Percentiles rank a stretch among this genome's conserved stretches.
phyloP scores from a whole-genome alignment of 1,139 yeast genomes.

The Protomyces inundatus region DNA sequence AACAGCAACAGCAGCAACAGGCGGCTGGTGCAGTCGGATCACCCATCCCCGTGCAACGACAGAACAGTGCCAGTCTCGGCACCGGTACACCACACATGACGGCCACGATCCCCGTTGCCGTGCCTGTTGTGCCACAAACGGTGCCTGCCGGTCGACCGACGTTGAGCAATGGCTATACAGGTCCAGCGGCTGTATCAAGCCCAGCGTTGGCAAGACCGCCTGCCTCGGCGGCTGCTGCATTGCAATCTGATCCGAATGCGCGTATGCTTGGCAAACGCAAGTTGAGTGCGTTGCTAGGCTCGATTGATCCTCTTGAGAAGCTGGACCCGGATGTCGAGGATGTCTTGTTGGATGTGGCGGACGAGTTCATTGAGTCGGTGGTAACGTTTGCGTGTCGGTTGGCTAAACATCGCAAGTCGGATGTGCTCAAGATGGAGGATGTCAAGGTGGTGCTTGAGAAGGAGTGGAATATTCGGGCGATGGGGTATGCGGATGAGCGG shows the following conservation, averaged over 20 bases:
- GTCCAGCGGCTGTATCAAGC: constrained; percentile 29
- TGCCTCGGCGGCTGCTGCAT: constrained; percentile 27
- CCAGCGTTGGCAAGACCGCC: constrained; percentile 31
- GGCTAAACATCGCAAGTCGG: constrained; percentile 93
- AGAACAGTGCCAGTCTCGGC: constrained; percentile 25
- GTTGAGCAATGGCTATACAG: constrained; percentile 23
- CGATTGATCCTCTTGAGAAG: constrained; percentile 51
- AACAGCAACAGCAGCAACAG: constrained; percentile 50
- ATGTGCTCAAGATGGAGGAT: constrained; percentile 78
- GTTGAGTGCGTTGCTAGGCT: constrained; percentile 73
- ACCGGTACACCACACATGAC: constrained; percentile 4
- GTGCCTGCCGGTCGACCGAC: constrained; percentile 28
- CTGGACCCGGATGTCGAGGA: constrained; percentile 49
- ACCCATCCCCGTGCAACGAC: constrained; percentile 14
- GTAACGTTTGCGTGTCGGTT: constrained; percentile 88
- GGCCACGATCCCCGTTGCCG: constrained; percentile 8
- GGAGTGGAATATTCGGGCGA: constrained; percentile 91
- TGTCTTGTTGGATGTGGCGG: constrained; percentile 85
- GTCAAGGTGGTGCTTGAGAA: constrained; percentile 87
- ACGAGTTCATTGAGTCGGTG: constrained; percentile 86
- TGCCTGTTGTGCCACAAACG: constrained; percentile 29
- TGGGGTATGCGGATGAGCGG: constrained; percentile 90
- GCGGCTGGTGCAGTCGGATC: constrained; percentile 40
- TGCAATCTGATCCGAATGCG: constrained; percentile 21
- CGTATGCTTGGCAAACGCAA: constrained; percentile 72